Evolutionary conservation across 768 basidiomycete species (phyloP), one percentile per base, ranked within the genome.

Genomic region (Pseudohyphozyma bogoriensis): DNA sequence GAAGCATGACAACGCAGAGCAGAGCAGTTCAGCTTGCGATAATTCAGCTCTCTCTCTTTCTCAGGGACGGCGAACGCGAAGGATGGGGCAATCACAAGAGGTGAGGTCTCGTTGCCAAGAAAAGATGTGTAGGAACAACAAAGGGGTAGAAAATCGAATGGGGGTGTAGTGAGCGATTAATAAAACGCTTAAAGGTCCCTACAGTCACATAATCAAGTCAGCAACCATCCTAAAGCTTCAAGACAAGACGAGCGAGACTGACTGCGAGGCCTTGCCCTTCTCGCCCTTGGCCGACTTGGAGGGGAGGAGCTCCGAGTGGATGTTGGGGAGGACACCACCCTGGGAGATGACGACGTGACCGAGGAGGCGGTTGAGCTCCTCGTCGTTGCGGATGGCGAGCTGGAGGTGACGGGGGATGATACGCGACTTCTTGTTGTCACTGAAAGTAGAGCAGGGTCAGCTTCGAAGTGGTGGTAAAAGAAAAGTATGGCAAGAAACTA

Each of bases 341-440:
- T 90, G 87, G 28, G 86, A 88, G 78, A 91, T 90, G 72, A 87
- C 84, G 67, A 90, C 89, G 58, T 83, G 79, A 24, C 87, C 87
- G 59, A 91, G 82, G 65, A 90, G 84, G 68, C 82, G 85, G 77
- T 85, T 85, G 32, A 45, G 60, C 65, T 72, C 69, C 60, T 70
- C 69, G 58, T 70, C 69, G 65, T 70, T 70, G 55, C 89, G 82
- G 75, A 92, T 89, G 66, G 90, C 89, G 56, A 92, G 83, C 72
- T 92, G 90, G 51, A 92, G 75, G 76, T 92, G 90, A 70, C 90
- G 84, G 56, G 89, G 90, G 28, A 91, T 87, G 69, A 92, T 91
- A 85, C 90, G 89, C 68, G 87, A 85, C 79, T 63, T 66, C 50
- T 63, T 60, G 63, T 60, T 60, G 56, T 64, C 64, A 24, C 62